phyloP scores from a whole-genome alignment of 768 basidiomycete genomes.

The Clathrus columnatus region DNA sequence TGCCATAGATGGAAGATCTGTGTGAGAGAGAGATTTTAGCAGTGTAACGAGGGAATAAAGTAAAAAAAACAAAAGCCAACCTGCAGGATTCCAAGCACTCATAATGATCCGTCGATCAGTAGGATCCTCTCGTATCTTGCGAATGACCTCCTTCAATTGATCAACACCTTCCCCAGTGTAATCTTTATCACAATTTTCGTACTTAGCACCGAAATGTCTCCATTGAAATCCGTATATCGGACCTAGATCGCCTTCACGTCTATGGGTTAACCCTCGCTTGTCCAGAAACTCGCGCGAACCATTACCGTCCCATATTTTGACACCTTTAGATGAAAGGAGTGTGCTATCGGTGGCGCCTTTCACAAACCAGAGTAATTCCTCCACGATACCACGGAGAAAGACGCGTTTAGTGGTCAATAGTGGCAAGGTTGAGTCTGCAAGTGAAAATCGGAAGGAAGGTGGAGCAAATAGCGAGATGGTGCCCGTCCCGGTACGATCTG shows the following conservation, averaged over 20 bases:
- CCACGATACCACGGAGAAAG: slow-evolving; percentile 83
- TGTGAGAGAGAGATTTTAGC: neutral
- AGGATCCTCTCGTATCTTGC: slow-evolving; percentile 87
- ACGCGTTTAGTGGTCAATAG: slow-evolving; percentile 94
- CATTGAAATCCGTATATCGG: slow-evolving; percentile 98
- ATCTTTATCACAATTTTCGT: slow-evolving; percentile 61
- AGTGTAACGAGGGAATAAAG: neutral
- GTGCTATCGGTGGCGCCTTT: slow-evolving; percentile 75
- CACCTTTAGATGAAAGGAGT: slow-evolving; percentile 65
- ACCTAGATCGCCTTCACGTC: slow-evolving; percentile 86
- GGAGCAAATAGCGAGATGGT: slow-evolving; percentile 91
- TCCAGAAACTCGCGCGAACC: slow-evolving; percentile 84
- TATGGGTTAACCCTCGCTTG: slow-evolving; percentile 70
- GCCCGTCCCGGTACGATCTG: slow-evolving; percentile 93
- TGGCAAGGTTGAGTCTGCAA: slow-evolving; percentile 66
- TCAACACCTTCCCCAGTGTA: slow-evolving; percentile 86
- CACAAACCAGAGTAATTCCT: slow-evolving; percentile 94
- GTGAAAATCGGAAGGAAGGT: slow-evolving; percentile 80
- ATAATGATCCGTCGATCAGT: slow-evolving; percentile 91
- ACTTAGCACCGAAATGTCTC: slow-evolving; percentile 88
- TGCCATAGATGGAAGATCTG: slow-evolving; percentile 92
- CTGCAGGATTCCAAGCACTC: slow-evolving; percentile 97
- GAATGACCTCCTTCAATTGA: slow-evolving; percentile 81
- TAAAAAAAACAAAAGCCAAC: slow-evolving; percentile 34
- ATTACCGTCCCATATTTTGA: slow-evolving; percentile 98